phyloP scores from a whole-genome alignment of 2,329 filamentous ascomycete species.

The Aspergillus awamori region DNA sequence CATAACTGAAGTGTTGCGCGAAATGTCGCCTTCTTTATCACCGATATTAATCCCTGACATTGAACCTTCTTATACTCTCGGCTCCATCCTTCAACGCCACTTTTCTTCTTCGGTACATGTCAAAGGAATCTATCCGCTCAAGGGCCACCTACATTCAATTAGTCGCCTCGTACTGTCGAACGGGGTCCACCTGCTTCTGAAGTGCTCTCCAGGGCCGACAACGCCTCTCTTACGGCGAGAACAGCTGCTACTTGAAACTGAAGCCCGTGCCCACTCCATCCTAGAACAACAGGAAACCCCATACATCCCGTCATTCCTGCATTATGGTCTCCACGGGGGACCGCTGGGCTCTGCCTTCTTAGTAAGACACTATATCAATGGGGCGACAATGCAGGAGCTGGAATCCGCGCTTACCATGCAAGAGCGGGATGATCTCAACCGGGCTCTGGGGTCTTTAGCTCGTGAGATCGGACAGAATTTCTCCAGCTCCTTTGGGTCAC shows the following conservation, averaged over 20 bases:
- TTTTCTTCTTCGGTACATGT: slow-evolving; percentile 37
- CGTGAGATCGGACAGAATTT: slow-evolving; percentile 49
- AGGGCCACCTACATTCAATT: slow-evolving; percentile 41
- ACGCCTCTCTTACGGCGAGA: slow-evolving; percentile 46
- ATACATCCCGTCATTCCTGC: slow-evolving; percentile 42
- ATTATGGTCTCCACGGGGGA: slow-evolving; percentile 37
- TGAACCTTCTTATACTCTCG: slow-evolving; percentile 29
- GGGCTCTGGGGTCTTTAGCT: slow-evolving; percentile 40
- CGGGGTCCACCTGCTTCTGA: slow-evolving; percentile 41
- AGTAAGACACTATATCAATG: slow-evolving; percentile 41
- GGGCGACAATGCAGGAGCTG: slow-evolving; percentile 37
- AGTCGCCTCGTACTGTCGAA: slow-evolving; percentile 43
- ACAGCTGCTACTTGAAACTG: slow-evolving; percentile 42
- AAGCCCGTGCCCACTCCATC: slow-evolving; percentile 43
- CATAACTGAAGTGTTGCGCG: background rate
- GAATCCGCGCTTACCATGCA: slow-evolving; percentile 32
- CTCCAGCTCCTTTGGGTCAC: slow-evolving; percentile 55
- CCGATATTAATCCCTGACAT: slow-evolving; percentile 9
- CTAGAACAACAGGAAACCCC: slow-evolving; percentile 37
- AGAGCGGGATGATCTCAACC: slow-evolving; percentile 38
- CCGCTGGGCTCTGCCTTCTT: slow-evolving; percentile 38
- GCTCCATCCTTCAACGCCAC: slow-evolving; percentile 34
- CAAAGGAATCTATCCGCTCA: slow-evolving; percentile 27
- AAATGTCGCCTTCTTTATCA: slow-evolving; percentile 20
- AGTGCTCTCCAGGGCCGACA: slow-evolving; percentile 37